Evolutionary conservation across 176 grass and related monocot genomes (phyloP).

Genomic region (Eragrostis curvula): DNA sequence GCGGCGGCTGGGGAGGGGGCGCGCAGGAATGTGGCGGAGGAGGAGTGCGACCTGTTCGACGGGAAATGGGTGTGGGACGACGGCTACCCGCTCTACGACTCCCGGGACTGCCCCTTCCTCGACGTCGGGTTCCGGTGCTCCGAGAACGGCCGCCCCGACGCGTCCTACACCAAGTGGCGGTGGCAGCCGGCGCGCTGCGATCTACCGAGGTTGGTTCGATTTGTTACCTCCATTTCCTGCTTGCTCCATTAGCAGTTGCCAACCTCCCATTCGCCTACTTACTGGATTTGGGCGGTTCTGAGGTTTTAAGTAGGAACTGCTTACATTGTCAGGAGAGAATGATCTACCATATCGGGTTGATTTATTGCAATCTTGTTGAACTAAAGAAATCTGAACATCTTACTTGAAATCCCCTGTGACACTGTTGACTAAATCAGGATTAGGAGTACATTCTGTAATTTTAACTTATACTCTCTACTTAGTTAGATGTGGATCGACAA

Average conservation of each 20-base stretch:
- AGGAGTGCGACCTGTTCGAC: slow-evolving; percentile 83
- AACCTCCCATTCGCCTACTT: background rate
- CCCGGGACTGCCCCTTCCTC: slow-evolving; percentile 76
- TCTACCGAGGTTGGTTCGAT: slow-evolving; percentile 64
- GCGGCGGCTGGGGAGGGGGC: background rate
- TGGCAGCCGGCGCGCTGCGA: slow-evolving; percentile 82
- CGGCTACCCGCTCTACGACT: slow-evolving; percentile 78
- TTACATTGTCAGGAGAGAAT: background rate
- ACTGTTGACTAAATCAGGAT: background rate
- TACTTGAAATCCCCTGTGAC: background rate
- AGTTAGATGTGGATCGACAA: background rate
- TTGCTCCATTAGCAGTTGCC: background rate
- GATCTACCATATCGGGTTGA: background rate
- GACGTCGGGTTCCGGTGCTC: slow-evolving; percentile 84
- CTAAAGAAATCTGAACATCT: background rate
- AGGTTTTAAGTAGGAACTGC: too few relatives aligned
- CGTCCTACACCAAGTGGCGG: slow-evolving; percentile 78
- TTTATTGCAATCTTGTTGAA: too few relatives aligned
- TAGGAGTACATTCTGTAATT: background rate
- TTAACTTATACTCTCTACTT: background rate
- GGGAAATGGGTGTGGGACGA: slow-evolving; percentile 87
- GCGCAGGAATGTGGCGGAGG: background rate
- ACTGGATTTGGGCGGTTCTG: too few relatives aligned
- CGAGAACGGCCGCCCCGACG: slow-evolving; percentile 78
- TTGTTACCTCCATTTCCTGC: background rate